phyloP scores from a whole-genome alignment of 2,329 filamentous ascomycete species.

The Aspergillus hortae region DNA sequence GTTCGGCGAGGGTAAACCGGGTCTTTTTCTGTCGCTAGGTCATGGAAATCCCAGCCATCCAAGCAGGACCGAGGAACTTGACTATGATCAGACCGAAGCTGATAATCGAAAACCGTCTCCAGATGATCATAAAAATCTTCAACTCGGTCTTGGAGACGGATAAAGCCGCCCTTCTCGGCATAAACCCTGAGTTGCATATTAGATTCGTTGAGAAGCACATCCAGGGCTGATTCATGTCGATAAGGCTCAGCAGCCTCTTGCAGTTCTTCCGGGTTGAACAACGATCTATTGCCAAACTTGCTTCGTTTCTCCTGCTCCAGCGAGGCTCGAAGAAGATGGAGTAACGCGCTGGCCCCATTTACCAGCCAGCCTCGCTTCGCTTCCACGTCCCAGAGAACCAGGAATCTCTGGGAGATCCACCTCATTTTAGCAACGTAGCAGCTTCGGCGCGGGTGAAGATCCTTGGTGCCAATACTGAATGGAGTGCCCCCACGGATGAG shows the following conservation, averaged over 20 bases:
- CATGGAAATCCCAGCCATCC: too few species aligned
- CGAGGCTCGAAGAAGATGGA: conserved; percentile 30
- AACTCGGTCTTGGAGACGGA: too few species aligned
- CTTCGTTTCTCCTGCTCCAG: neutral
- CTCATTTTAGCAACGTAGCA: conserved; percentile 20
- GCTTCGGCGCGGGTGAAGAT: conserved; percentile 4
- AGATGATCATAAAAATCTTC: too few species aligned
- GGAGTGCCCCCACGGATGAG: conserved; percentile 11
- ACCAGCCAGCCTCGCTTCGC: conserved; percentile 33
- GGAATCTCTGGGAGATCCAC: conserved; percentile 27
- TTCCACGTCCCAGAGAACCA: conserved; percentile 19
- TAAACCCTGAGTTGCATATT: too few species aligned
- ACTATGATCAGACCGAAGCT: too few species aligned
- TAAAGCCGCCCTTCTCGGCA: too few species aligned
- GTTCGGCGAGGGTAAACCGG: neutral
- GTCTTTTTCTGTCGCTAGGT: neutral
- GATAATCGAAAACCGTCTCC: too few species aligned
- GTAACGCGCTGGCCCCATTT: conserved; percentile 33
- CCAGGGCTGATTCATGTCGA: neutral
- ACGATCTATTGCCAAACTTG: neutral
- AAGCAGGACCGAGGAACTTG: too few species aligned
- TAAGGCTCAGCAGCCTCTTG: neutral
- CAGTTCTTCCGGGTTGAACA: neutral
- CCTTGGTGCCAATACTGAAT: conserved; percentile 23
- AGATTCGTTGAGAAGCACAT: too few species aligned